Evolutionary conservation across 2,329 filamentous ascomycete genomes (phyloP).

Genomic region (Pseudogymnoascus destructans): DNA sequence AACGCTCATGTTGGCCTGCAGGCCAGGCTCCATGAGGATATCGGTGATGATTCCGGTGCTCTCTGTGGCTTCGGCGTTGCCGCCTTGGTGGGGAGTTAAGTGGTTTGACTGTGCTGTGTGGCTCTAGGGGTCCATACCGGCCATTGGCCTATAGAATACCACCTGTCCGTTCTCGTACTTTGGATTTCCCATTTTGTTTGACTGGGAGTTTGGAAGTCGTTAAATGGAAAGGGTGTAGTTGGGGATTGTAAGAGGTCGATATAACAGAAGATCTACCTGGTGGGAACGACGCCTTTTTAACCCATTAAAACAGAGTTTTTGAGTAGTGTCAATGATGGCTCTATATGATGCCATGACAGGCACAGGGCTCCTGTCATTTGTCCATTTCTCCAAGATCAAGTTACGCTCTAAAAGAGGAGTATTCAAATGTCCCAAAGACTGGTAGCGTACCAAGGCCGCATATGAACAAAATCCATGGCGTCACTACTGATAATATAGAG

Average conservation of each 20-base stretch:
- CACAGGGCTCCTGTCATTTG: background rate
- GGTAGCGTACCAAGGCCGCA: background rate
- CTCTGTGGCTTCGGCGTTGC: background rate
- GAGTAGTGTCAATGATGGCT: background rate
- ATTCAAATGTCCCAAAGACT: background rate
- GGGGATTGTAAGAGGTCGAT: background rate
- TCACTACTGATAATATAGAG: background rate
- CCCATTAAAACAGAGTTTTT: background rate
- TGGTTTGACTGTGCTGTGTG: background rate
- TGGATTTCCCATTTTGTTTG: background rate
- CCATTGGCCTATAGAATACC: background rate
- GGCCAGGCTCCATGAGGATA: background rate
- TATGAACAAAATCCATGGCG: background rate
- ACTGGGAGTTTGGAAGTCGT: background rate
- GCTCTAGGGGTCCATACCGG: background rate
- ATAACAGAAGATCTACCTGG: background rate
- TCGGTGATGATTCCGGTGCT: background rate
- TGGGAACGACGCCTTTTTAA: background rate
- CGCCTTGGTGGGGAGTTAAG: background rate
- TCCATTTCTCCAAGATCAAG: background rate
- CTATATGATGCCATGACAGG: background rate
- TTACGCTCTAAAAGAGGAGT: background rate
- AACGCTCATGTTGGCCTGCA: background rate
- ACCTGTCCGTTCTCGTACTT: slow-evolving; percentile 1
- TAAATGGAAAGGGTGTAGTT: too few species aligned